These are phyloP conservation scores for Cladosporium velox DNA, from an alignment of 2,329 filamentous ascomycete species.

Conservation along the genomic window DNA sequence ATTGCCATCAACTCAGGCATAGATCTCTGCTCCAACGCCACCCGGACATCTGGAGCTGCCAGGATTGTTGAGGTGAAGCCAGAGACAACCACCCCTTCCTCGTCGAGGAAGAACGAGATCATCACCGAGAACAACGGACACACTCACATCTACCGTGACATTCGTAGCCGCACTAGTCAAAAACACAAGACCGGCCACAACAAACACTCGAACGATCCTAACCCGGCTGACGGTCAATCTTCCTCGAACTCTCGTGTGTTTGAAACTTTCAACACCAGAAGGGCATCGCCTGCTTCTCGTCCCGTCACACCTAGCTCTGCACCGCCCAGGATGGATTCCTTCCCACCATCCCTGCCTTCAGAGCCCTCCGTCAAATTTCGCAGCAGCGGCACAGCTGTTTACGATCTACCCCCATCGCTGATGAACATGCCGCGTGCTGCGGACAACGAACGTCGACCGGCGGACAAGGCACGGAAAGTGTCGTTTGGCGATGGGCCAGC, in stretches of 20 bases:
- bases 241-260: constrained; percentile 24
- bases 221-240: constrained; percentile 24
- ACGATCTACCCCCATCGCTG: constrained; percentile 27
- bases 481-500: constrained; percentile 17
- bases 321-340: constrained; percentile 8
- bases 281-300: constrained; percentile 22
- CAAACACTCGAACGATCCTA: constrained; percentile 22
- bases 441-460: constrained; percentile 26
- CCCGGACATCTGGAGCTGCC: constrained; percentile 13
- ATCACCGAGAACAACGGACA: constrained; percentile 29
- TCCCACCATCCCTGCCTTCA: background rate
- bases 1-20: constrained; percentile 22
- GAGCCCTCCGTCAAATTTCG: constrained; percentile 17
- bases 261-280: constrained; percentile 32
- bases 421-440: constrained; percentile 24
- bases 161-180: constrained; percentile 27
- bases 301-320: constrained; percentile 13
- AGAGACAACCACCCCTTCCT: constrained; percentile 17
- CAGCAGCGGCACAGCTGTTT: constrained; percentile 32
- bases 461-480: constrained; percentile 16
- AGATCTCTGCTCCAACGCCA: constrained; percentile 26
- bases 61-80: constrained; percentile 29
- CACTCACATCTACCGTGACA: constrained; percentile 27
- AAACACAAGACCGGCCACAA: constrained; percentile 26
- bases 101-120: constrained; percentile 25